Evolutionary conservation across 768 basidiomycete species (phyloP).

Genomic region (Tricholoma flavovirens): DNA sequence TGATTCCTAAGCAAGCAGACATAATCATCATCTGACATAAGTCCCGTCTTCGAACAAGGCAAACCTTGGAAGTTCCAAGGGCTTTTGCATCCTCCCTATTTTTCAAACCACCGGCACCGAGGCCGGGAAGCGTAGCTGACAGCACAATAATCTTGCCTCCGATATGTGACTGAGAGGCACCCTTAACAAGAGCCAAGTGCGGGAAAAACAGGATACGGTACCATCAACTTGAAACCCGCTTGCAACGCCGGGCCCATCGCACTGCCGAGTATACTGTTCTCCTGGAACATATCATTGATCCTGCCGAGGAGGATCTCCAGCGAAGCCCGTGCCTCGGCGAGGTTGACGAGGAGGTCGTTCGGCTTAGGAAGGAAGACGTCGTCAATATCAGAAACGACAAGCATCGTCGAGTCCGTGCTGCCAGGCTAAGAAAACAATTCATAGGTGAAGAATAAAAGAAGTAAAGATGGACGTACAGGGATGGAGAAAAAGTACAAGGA

Average conservation of each 20-base stretch:
- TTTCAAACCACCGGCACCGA: slow-evolving; percentile 90
- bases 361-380: slow-evolving; percentile 98
- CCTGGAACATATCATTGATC: slow-evolving; percentile 96
- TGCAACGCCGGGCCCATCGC: slow-evolving; percentile 93
- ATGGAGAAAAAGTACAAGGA: slow-evolving; percentile 97
- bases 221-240: slow-evolving; percentile 94
- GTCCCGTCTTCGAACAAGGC: neutral
- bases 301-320: slow-evolving; percentile 78
- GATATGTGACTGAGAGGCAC: slow-evolving; percentile 60
- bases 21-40: neutral
- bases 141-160: slow-evolving; percentile 92
- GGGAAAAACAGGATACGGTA: slow-evolving; percentile 23
- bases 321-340: slow-evolving; percentile 74
- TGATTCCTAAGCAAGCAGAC: slow-evolving; percentile 58
- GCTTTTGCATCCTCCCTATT: slow-evolving; percentile 96
- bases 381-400: slow-evolving; percentile 94
- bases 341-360: slow-evolving; percentile 91
- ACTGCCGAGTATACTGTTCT: slow-evolving; percentile 89
- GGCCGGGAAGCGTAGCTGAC: slow-evolving; percentile 77
- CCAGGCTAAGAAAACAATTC: slow-evolving; percentile 43
- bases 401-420: slow-evolving; percentile 79
- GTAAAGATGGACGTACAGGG: slow-evolving; percentile 44
- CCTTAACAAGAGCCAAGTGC: neutral
- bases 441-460: neutral
- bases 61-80: slow-evolving; percentile 87